phyloP scores from a whole-genome alignment of 2,329 filamentous ascomycete genomes.

The Cordyceps farinosa region DNA sequence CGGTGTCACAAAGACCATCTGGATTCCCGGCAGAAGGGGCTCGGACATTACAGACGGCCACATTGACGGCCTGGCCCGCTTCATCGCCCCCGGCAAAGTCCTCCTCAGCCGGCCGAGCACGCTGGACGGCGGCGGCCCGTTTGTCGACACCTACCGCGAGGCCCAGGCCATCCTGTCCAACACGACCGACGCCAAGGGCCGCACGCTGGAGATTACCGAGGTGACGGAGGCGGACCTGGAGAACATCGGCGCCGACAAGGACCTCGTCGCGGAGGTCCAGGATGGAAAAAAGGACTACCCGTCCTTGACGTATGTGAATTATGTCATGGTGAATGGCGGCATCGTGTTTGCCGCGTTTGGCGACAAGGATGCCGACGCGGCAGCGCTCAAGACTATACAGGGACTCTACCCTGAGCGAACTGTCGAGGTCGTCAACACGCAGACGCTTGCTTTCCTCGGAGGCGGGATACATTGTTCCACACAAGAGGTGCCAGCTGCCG shows the following conservation, averaged over 20 bases:
- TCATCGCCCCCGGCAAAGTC: constrained; percentile 25
- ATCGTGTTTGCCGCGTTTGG: constrained; percentile 29
- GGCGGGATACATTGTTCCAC: constrained; percentile 30
- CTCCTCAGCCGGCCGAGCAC: constrained; percentile 23
- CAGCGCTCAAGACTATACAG: constrained; percentile 21
- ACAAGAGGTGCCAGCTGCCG: constrained; percentile 24
- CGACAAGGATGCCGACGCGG: constrained; percentile 22
- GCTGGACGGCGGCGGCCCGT: constrained; percentile 5
- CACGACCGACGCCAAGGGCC: constrained; percentile 24
- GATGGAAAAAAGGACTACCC: constrained; percentile 1
- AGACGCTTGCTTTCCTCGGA: constrained; percentile 22
- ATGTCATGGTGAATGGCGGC: constrained; percentile 27
- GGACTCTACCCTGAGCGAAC: constrained; percentile 19
- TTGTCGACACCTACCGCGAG: constrained; percentile 24
- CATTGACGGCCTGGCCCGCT: constrained; percentile 28
- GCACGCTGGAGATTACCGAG: constrained; percentile 24
- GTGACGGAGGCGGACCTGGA: constrained; percentile 24
- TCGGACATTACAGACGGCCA: constrained; percentile 29
- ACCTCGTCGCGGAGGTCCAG: constrained; percentile 4
- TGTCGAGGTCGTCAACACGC: constrained; percentile 21
- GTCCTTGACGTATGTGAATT: constrained; percentile 26
- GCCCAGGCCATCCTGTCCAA: constrained; percentile 21
- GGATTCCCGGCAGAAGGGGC: constrained; percentile 25
- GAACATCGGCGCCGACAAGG: constrained; percentile 20
- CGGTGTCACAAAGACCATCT: constrained; percentile 27